Base-by-base conservation (phyloP, 2,329 filamentous ascomycete species). In the Macrophomina tecta region DNA sequence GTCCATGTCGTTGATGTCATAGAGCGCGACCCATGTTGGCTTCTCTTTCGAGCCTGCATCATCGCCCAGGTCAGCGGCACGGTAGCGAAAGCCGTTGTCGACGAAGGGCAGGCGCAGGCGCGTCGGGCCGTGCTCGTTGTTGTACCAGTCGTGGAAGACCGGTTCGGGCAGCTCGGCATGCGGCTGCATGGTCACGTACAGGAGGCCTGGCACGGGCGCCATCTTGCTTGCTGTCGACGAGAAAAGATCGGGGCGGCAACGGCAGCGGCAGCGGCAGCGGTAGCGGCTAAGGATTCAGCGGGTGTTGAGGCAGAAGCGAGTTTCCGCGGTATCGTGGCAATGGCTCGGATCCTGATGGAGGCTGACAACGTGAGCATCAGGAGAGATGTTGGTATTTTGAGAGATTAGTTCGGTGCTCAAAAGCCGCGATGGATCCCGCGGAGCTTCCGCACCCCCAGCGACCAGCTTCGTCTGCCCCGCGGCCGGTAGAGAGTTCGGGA, bases 91-190 rank as follows among this genome's bases (percentile, higher is more conserved):
- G 67, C 93, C 93, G 77, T 92, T 95, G 71, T 81, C 76, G 75
- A 94, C 89, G 72, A 90, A 89, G 4, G 91, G 87, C 14, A 96
- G 81, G 58, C 92, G 90, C 6, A 96, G 86, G 56, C 93, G 90
- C 16, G 89, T 87, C 18, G 93, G 93, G 64, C 93, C 93, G 80
- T 97, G 93, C 81, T 97, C 93, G 78, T 93, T 95, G 82, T 96
- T 94, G 83, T 97, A 97, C 91, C 92, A 94, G 77, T 96, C 92
- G 79, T 96, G 91, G 80, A 97, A 96, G 73, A 91, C 88, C 69
- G 87, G 83, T 56, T 85, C 79, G 65, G 89, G 83, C 72, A 93
- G 84, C 71, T 85, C 85, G 67, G 86, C 83, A 77, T 86, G 85
- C 72, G 92, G 92, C 79, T 94, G 89, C 90, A 96, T 96, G 16